Base-by-base conservation (phyloP, 2,329 filamentous ascomycete species). In the Trichophyton verrucosum region DNA sequence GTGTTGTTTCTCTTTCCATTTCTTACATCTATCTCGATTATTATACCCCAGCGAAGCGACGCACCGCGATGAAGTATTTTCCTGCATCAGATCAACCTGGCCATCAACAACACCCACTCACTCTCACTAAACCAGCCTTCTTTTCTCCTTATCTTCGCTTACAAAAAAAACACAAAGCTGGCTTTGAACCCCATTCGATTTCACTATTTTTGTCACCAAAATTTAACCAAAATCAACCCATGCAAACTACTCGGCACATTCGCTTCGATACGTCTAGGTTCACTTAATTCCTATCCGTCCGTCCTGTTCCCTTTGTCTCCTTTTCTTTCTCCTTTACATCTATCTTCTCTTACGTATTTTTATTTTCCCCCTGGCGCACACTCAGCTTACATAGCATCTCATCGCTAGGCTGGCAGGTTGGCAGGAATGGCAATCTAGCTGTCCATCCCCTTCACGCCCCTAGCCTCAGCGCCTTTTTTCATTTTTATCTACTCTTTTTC, bases 241-340 rank as follows among this genome's bases (percentile, higher is more conserved):
- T 24, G 3, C 17, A 27, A 36, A 38, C 33, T 22, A 36, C 20
- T 66, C 64, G 63, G 51, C 57, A 63, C 61, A 61, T 51, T 38
- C 57, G 36, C 36, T 51, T 56, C 58, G 38, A 27, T 36, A 57
- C 44, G 17, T 51, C 33, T 57, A 61, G 62, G 58, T 61, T 47
- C 61, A 61, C 64, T 63, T 63, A 61, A 58, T 61, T 33, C 38
- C 44, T 60, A 24, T 60, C 62, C 33, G 33, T 38, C 33, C 33
- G 2, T 38, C 53, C 60, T 57, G 66, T 65, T 60, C 58, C 63
- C 8, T 58, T 58, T 62, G 58, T 62, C 9, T 30, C 22, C 13
- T 13, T 30, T 30, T 15, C n/a, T 8, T 15, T 36, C 27, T 22
- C 13, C 8, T 53, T 60, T 57, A 59, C 58, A 46, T 61, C 56